phyloP scores from a whole-genome alignment of 805 yeast genomes.

The Yamadazyma philogaea region DNA sequence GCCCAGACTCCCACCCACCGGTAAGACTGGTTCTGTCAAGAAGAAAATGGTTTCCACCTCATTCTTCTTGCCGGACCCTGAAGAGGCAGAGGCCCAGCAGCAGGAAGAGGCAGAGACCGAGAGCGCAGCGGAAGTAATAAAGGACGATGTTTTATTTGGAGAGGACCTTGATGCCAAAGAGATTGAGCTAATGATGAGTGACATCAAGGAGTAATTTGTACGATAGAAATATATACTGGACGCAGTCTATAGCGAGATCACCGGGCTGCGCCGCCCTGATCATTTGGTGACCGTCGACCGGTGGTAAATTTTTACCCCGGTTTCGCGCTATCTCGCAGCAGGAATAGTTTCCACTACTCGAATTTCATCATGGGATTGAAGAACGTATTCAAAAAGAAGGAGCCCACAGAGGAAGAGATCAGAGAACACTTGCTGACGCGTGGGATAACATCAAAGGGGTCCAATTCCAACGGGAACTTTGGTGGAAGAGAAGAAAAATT shows the following conservation, averaged over 20 bases:
- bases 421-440: constrained; percentile 35
- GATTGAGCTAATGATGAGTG: constrained; percentile 15
- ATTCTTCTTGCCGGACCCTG: constrained; percentile 47
- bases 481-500: constrained; percentile 45
- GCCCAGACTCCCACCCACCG: constrained; percentile 87
- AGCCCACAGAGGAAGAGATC: constrained; percentile 48
- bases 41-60: constrained; percentile 56
- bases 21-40: constrained; percentile 70
- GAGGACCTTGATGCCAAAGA: constrained; percentile 15
- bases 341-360: neutral
- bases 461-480: constrained; percentile 13
- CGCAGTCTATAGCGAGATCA: neutral
- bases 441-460: constrained; percentile 40
- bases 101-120: constrained; percentile 3
- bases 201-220: constrained; percentile 7
- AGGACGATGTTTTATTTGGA: constrained; percentile 3
- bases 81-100: constrained; percentile 6
- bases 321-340: neutral
- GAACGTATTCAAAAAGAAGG: constrained; percentile 47
- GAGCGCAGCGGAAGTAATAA: constrained; percentile 1
- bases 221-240: neutral
- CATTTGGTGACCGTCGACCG: neutral
- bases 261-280: neutral
- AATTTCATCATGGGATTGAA: constrained; percentile 40
- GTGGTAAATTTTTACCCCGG: neutral